Base-by-base conservation (phyloP, 1,284 basidiomycete species). In the Tylopilus orsonianus region DNA sequence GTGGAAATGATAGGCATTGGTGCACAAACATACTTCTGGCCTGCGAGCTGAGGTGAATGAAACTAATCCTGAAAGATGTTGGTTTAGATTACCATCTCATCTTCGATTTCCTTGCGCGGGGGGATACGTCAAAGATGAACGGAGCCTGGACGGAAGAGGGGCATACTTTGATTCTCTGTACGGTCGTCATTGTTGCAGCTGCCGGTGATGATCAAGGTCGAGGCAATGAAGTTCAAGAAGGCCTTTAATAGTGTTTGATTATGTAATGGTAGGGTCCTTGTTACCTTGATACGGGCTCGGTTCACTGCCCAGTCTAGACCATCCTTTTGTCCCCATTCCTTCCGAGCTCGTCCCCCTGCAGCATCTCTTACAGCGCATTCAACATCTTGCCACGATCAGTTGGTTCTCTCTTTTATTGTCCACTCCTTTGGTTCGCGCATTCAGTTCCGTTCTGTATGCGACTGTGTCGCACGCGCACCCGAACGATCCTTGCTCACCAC, bases 131-230 rank as follows among this genome's bases (percentile, higher is more conserved):
- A 50, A 65, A 51, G 29, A 38, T 23, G 44, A 29, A 54, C 24
- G 8, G 39, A 9, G 39, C 42, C 23, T 49, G 62, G 42, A 61
- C 58, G 49, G 52, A 53, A 30, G 47, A 29, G 23, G 8, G 33
- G 57, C 71, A 35, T 60, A 83, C 87, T 73, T 94, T 94, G 61
- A 96, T 94, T 73, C 92, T 92, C 69, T 93, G 89, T 52, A 93
- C 75, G 56, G 88, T 92, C 46, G 88, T 90, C 87, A 91, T 90
- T 74, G 70, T 77, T 67, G 59, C 24, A 8, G 41, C 77, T 67
- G 58, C 22, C 7, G 39, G 5, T 36, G 23, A 19, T 51, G 43
- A 34, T 54, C 32, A 13, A 19, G 22, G 10, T 37, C 4, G 35
- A 18, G 5, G 26, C 5, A 6, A 10, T 26, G 10, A 5, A 26